A percentile compares a stretch with the other conserved stretches of the same genome.
phyloP scores from a whole-genome alignment of 352 stramenopile genomes.

The Phytophthora hybrid region DNA sequence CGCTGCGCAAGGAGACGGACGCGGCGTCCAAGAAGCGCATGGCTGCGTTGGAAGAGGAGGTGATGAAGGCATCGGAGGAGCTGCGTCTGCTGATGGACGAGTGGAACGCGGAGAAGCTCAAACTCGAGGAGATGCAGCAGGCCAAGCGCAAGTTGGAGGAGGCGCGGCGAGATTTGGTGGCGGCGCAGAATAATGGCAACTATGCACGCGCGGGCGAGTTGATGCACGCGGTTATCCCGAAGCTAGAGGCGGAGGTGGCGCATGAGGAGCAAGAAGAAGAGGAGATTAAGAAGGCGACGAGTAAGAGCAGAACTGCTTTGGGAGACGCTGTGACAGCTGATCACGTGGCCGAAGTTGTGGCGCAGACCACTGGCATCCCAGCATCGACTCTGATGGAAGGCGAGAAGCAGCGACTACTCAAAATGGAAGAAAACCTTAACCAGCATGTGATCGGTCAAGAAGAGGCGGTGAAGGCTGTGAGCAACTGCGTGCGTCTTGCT shows the following conservation, averaged over 20 bases:
- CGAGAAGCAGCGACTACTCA: constrained; percentile 96
- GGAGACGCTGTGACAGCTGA: constrained; percentile 93
- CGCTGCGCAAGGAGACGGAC: constrained; percentile 82
- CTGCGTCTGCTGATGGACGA: constrained; percentile 71
- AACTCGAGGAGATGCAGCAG: constrained; percentile 79
- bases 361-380: constrained; percentile 95
- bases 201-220: constrained; percentile 84
- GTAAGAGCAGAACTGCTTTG: constrained; percentile 61
- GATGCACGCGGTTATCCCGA: constrained; percentile 83
- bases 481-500: constrained; percentile 92
- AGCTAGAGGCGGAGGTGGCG: constrained; percentile 75
- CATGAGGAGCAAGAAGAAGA: constrained; percentile 64
- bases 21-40: constrained; percentile 74
- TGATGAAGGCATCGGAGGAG: constrained; percentile 67
- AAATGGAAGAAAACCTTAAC: constrained; percentile 94
- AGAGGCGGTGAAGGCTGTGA: constrained; percentile 91
- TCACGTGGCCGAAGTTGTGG: constrained; percentile 93
- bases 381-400: constrained; percentile 93
- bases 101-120: constrained; percentile 81
- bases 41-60: constrained; percentile 67
- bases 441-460: constrained; percentile 93
- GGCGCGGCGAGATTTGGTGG: constrained; percentile 70
- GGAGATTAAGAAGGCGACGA: constrained; percentile 43
- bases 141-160: constrained; percentile 84
- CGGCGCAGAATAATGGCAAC: constrained; percentile 79